phyloP scores from a whole-genome alignment of 2,329 filamentous ascomycete species.

The Fusarium odoratissimum region DNA sequence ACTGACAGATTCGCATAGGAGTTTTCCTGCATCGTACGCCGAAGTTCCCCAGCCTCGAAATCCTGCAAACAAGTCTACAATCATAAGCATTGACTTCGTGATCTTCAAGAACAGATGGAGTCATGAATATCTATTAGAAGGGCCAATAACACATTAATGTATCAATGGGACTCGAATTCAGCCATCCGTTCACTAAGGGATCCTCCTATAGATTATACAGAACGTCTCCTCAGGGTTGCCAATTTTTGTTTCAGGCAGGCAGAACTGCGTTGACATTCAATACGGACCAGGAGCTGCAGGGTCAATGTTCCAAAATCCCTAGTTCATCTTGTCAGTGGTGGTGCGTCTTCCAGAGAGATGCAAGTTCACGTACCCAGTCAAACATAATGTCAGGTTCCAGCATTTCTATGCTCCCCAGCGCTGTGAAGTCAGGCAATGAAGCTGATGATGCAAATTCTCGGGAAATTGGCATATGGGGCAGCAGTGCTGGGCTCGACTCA shows the following conservation, averaged over 20 bases:
- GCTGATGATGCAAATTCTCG: neutral
- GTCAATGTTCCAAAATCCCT: constrained; percentile 3
- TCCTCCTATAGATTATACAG: rapidly evolving
- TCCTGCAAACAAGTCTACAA: no score
- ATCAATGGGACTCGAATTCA: rapidly evolving
- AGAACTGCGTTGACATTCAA: neutral
- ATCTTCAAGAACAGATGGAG: no score
- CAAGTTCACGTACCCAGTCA: neutral
- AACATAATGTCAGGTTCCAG: neutral
- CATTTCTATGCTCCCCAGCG: neutral
- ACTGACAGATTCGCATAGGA: no score
- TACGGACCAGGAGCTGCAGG: neutral
- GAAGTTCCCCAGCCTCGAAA: no score
- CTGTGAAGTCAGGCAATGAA: neutral
- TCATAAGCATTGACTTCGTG: no score
- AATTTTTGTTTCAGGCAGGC: neutral
- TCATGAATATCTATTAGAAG: neutral
- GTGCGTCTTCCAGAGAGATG: no score
- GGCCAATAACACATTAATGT: rapidly evolving
- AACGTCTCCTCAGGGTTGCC: neutral
- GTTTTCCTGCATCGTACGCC: no score
- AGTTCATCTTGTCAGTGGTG: neutral
- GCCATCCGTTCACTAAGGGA: neutral
- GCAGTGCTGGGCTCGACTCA: rapidly evolving
- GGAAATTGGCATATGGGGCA: neutral